phyloP scores from a whole-genome alignment of 129 eudicot species.

The Escallonia rubra region DNA sequence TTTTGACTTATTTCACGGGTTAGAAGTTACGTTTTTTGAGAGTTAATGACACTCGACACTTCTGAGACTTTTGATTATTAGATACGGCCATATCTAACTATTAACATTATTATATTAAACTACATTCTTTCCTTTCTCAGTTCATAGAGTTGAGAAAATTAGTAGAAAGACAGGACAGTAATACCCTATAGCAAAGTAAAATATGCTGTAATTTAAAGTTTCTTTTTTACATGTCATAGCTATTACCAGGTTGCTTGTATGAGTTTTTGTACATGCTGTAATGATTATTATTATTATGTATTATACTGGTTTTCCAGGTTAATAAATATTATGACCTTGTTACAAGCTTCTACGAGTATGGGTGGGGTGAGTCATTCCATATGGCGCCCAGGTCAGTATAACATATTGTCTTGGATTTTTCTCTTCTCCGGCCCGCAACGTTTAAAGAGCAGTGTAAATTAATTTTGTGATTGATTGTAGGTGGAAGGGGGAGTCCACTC shows the following conservation, averaged over 20 bases:
- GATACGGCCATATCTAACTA: too few species aligned
- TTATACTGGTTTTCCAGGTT: conserved; percentile 41
- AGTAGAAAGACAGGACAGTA: too few species aligned
- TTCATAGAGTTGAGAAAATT: too few species aligned
- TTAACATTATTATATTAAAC: too few species aligned
- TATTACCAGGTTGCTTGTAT: neutral
- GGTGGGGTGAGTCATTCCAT: conserved; percentile 99
- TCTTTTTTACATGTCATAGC: neutral
- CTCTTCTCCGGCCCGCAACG: neutral
- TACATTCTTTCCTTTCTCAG: too few species aligned
- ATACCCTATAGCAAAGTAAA: neutral
- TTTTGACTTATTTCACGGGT: too few species aligned
- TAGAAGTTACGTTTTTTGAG: too few species aligned
- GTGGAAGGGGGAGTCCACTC: conserved; percentile 89
- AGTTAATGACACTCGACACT: too few species aligned
- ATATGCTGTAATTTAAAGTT: neutral
- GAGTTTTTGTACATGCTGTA: neutral
- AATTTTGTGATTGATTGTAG: conserved; percentile 29
- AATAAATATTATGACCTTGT: conserved; percentile 93
- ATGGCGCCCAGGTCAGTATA: conserved; percentile 76
- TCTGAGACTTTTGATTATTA: too few species aligned
- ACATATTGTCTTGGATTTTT: neutral
- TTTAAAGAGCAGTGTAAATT: neutral
- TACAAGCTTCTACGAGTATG: conserved; percentile 98
- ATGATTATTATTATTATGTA: neutral